These are phyloP conservation scores for Gynochthodes officinalis DNA, from an alignment of 257 asterid species.

Conservation along the genomic window DNA sequence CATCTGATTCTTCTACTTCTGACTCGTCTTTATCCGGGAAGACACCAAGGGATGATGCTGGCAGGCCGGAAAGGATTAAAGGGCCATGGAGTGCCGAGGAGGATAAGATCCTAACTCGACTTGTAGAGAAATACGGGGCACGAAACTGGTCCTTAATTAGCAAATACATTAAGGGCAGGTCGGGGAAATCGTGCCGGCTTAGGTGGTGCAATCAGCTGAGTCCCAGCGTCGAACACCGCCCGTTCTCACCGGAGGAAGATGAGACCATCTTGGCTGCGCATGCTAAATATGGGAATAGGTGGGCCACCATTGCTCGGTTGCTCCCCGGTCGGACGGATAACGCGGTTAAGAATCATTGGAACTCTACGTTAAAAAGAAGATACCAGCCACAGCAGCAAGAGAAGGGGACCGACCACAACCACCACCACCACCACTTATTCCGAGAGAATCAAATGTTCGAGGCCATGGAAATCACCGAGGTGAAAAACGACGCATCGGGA, in stretches of 20 bases:
- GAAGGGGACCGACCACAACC: not conserved
- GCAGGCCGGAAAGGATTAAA: slow-evolving; percentile 45
- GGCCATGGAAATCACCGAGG: slow-evolving; percentile 6
- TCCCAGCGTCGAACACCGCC: slow-evolving; percentile 76
- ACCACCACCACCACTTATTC: too few species aligned
- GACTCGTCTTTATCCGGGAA: slow-evolving; percentile 44
- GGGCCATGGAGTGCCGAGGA: slow-evolving; percentile 97
- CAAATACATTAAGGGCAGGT: slow-evolving; percentile 69
- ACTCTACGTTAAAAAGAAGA: slow-evolving; percentile 63
- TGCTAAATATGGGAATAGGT: slow-evolving; percentile 57
- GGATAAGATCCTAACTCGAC: slow-evolving; percentile 62
- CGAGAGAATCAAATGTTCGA: slow-evolving; percentile 7
- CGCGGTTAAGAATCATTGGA: slow-evolving; percentile 85
- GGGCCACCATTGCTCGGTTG: slow-evolving; percentile 88
- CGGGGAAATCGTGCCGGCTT: slow-evolving; percentile 78
- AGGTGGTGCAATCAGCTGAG: slow-evolving; percentile 90
- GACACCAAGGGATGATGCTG: slow-evolving; percentile 12
- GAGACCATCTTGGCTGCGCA: slow-evolving; percentile 66
- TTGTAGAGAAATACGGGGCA: slow-evolving; percentile 68
- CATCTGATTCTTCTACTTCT: slow-evolving; percentile 48
- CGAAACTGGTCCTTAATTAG: slow-evolving; percentile 79
- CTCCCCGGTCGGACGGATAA: slow-evolving; percentile 89
- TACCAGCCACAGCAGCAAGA: slow-evolving; percentile 16
- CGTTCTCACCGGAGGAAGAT: slow-evolving; percentile 68
- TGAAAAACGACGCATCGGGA: slow-evolving; percentile 14